Base-by-base conservation (phyloP, 345 rosid species). In the Salix exigua region DNA sequence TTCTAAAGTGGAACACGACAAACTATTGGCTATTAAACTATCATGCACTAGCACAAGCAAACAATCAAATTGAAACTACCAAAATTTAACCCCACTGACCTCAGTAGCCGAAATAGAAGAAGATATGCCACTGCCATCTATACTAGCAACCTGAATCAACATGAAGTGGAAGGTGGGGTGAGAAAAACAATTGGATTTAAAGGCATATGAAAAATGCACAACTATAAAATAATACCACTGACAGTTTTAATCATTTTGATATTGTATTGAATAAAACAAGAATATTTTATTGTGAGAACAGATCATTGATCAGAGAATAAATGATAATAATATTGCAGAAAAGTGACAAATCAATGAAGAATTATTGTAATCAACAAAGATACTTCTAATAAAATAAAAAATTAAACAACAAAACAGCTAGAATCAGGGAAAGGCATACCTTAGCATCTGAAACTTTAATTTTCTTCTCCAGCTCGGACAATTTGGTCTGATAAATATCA, bases 401-500 rank as follows among this genome's bases (percentile, higher is more conserved):
- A 8, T 31, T 23, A 58, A 21, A 46, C 2, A 55, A 70, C 13
- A 17, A 33, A 44, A 46, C 51, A 46, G 14, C 18, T 46, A 16
- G 51, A 46, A 46, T 14, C 51, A 14, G 51, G 44, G 35, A 17
- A 60, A 42, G 53, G 63, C 79, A 48, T 84, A 95, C 99, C 99
- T 91, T 89, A 26, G 81, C 79, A 86, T 88, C 88, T 72, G 89
- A 81, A 66, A 88, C 76, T 77, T 80, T 86, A 26, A 87, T 79
- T 86, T 79, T 89, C 78, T 87, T 91, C 83, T 90, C 97, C 76
- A 92, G 70, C 83, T 90, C 97, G 74, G 91, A 86, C 37, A 93
- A 88, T 77, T 86, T 87, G 68, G 93, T 88, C 99, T 96, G 88
- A 67, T 18, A 75, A 60, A 71, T 17, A 79, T 26, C 31, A 83